phyloP scores from a whole-genome alignment of 768 basidiomycete species.

The Phaeolepiota aurea region DNA sequence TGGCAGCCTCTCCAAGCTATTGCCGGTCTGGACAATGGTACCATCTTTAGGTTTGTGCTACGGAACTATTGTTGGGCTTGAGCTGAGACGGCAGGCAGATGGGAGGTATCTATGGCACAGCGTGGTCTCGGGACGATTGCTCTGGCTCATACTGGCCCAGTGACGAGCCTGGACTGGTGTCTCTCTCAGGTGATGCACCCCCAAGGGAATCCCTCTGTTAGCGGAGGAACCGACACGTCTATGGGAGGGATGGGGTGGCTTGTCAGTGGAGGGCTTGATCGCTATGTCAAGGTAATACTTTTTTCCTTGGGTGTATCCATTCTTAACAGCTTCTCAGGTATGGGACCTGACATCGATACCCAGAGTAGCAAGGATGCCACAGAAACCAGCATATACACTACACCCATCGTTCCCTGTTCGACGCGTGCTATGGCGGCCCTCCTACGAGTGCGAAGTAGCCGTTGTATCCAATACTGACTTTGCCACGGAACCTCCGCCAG shows the following conservation, averaged over 20 bases:
- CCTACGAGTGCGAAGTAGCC: slow-evolving; percentile 68
- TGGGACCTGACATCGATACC: slow-evolving; percentile 59
- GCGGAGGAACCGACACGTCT: slow-evolving; percentile 13
- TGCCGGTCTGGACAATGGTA: slow-evolving; percentile 63
- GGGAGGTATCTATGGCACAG: slow-evolving; percentile 76
- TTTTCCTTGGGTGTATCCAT: slow-evolving; percentile 1
- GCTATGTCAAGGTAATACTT: slow-evolving; percentile 56
- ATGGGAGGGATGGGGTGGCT: slow-evolving; percentile 57
- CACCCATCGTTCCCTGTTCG: slow-evolving; percentile 72
- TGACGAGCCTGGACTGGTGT: slow-evolving; percentile 72
- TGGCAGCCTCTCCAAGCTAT: slow-evolving; percentile 63
- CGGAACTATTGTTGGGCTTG: not conserved
- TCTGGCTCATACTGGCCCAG: slow-evolving; percentile 65
- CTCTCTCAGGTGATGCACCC: slow-evolving; percentile 18
- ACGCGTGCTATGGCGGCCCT: slow-evolving; percentile 69
- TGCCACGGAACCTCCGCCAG: slow-evolving; percentile 17
- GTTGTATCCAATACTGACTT: slow-evolving; percentile 59
- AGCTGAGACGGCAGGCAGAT: slow-evolving; percentile 27
- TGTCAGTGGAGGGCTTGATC: slow-evolving; percentile 72
- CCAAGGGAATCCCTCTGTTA: not conserved
- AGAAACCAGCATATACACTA: slow-evolving; percentile 60
- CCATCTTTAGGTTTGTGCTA: slow-evolving; percentile 50
- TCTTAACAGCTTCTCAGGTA: slow-evolving; percentile 28
- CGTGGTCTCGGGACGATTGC: slow-evolving; percentile 67
- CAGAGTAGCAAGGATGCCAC: slow-evolving; percentile 40